These are phyloP conservation scores for Sherardia arvensis DNA, from an alignment of 257 asterid species.

Conservation along the genomic window DNA sequence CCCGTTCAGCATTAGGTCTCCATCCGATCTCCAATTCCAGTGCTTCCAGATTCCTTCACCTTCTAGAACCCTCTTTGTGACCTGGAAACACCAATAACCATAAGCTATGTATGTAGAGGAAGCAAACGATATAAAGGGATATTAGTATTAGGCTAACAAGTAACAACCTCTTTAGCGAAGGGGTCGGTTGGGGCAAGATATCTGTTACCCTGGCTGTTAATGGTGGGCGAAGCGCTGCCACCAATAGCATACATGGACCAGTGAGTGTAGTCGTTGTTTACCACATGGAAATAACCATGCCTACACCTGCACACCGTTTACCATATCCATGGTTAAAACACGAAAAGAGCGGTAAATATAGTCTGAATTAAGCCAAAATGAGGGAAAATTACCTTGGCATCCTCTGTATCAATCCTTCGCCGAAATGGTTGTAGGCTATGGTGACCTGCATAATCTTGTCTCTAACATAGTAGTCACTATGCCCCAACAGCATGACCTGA, in stretches of 20 bases:
- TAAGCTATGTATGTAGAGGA: background rate
- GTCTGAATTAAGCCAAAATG: background rate
- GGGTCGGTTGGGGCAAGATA: slow-evolving; percentile 68
- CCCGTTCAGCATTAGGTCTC: slow-evolving; percentile 87
- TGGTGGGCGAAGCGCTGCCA: slow-evolving; percentile 92
- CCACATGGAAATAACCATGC: slow-evolving; percentile 88
- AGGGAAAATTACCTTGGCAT: slow-evolving; percentile 39
- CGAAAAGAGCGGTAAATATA: background rate
- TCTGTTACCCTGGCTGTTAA: slow-evolving; percentile 93
- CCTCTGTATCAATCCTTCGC: slow-evolving; percentile 47
- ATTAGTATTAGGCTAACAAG: background rate
- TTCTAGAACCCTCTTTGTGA: slow-evolving; percentile 56
- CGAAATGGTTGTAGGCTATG: slow-evolving; percentile 50
- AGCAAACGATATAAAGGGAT: background rate
- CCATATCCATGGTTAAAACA: background rate
- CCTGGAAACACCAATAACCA: slow-evolving; percentile 27
- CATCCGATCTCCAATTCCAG: slow-evolving; percentile 96
- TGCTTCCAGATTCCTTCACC: slow-evolving; percentile 39
- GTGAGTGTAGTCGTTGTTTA: slow-evolving; percentile 84
- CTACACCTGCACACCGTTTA: slow-evolving; percentile 56
- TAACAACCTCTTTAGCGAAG: slow-evolving; percentile 90
- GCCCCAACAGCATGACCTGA: slow-evolving; percentile 52
- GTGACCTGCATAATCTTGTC: slow-evolving; percentile 53
- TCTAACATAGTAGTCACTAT: slow-evolving; percentile 31
- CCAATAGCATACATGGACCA: slow-evolving; percentile 98